A percentile compares a stretch with the other conserved stretches of the same genome.
Conservation (phyloP, 148 eudicot species). For the Fallopia convolvulus region DNA sequence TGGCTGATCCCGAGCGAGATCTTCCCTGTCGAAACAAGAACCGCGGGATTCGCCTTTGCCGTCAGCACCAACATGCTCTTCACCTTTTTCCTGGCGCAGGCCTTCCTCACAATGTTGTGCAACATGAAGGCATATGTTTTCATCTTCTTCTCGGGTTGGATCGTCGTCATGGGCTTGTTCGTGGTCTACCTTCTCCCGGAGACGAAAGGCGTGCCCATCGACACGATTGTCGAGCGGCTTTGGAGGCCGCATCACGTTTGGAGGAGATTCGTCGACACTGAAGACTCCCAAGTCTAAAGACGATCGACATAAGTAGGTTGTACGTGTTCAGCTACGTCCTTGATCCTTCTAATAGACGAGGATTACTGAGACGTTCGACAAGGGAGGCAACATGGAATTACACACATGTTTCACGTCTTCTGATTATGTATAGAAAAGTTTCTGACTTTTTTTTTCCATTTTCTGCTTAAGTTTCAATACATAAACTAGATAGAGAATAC, state of each 20-base stretch:
- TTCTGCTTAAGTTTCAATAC: too few species aligned
- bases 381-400: too few species aligned
- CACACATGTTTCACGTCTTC: too few species aligned
- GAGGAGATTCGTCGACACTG: constrained; percentile 17
- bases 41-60: constrained; percentile 20
- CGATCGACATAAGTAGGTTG: too few species aligned
- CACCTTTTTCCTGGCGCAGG: constrained; percentile 30
- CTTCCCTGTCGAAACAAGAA: constrained; percentile 22
- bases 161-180: constrained; percentile 16
- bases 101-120: constrained; percentile 27
- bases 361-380: too few species aligned
- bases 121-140: constrained; percentile 16
- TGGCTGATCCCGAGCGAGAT: constrained; percentile 33
- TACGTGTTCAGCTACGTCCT: too few species aligned
- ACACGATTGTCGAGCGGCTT: constrained; percentile 13
- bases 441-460: too few species aligned
- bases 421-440: too few species aligned
- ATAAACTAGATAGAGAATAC: too few species aligned
- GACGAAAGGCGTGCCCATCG: too few species aligned
- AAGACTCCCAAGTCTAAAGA: background rate
- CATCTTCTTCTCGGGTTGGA: constrained; percentile 26
- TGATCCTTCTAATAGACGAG: too few species aligned
- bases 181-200: background rate
- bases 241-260: constrained; percentile 30
- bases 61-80: constrained; percentile 1